phyloP scores from a whole-genome alignment of 2,329 filamentous ascomycete genomes.

The Sclerotinia borealis region DNA sequence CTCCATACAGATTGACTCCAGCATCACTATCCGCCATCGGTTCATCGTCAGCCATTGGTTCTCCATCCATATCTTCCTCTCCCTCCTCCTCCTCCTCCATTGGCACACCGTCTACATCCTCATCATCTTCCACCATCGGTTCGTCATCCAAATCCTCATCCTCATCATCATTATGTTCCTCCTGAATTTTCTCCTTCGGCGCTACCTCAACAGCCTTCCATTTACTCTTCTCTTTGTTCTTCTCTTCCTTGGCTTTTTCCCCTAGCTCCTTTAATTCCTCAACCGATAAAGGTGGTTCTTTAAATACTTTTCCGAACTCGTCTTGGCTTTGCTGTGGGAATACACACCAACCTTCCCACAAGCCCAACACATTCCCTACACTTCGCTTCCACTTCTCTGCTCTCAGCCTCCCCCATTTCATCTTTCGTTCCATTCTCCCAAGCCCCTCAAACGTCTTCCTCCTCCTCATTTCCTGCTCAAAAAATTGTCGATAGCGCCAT shows the following conservation, averaged over 20 bases:
- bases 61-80: constrained; percentile 45
- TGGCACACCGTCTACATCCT: constrained; percentile 34
- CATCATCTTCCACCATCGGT: constrained; percentile 36
- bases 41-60: constrained; percentile 46
- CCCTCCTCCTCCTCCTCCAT: constrained; percentile 40
- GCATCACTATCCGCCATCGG: constrained; percentile 36
- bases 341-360: constrained; percentile 63
- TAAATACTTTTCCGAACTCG: constrained; percentile 63
- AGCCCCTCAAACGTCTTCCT: constrained; percentile 57
- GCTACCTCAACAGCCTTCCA: constrained; percentile 36
- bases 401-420: constrained; percentile 61
- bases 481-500: constrained; percentile 62
- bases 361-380: constrained; percentile 47
- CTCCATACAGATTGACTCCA: constrained; percentile 36
- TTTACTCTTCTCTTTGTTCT: constrained; percentile 28
- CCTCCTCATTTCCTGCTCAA: constrained; percentile 54
- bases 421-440: constrained; percentile 54
- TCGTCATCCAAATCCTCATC: constrained; percentile 41
- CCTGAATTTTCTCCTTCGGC: constrained; percentile 44
- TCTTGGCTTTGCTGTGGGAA: constrained; percentile 72
- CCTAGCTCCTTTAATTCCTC: constrained; percentile 34
- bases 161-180: constrained; percentile 37
- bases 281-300: constrained; percentile 55
- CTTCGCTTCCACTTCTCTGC: constrained; percentile 62
- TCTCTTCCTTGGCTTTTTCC: constrained; percentile 28